A percentile compares a stretch with the other conserved stretches of the same genome.
phyloP scores from a whole-genome alignment of 2,329 filamentous ascomycete species.

The Penicillium decumbens region DNA sequence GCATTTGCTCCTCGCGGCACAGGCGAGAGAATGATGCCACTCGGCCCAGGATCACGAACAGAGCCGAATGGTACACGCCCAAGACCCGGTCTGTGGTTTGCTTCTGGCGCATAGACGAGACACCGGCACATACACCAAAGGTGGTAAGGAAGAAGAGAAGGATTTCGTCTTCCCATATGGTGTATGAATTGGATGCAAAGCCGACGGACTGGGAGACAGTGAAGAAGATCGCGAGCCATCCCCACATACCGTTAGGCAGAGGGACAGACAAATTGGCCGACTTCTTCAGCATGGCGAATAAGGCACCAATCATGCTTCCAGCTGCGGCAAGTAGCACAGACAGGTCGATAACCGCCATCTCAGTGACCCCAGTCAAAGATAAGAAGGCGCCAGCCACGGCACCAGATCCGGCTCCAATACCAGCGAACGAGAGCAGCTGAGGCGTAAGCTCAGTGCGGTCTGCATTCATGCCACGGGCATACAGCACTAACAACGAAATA shows the following conservation, averaged over 20 bases:
- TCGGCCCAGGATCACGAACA: conserved; percentile 75
- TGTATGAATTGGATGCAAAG: conserved; percentile 96
- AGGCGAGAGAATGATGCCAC: conserved; percentile 82
- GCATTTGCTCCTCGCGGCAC: conserved; percentile 97
- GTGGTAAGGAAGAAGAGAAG: conserved; percentile 85
- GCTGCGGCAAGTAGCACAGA: conserved; percentile 40
- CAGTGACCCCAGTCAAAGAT: conserved; percentile 23
- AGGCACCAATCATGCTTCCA: conserved; percentile 44
- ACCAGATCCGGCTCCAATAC: conserved; percentile 47
- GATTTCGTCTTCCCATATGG: conserved; percentile 97
- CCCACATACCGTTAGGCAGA: conserved; percentile 74
- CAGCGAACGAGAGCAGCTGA: conserved; percentile 49
- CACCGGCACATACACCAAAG: conserved; percentile 70
- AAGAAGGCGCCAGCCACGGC: conserved; percentile 28
- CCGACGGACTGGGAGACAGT: conserved; percentile 84
- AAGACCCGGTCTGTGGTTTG: conserved; percentile 64
- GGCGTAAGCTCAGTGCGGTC: conserved; percentile 53
- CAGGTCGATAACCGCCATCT: conserved; percentile 31
- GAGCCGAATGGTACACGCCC: conserved; percentile 76
- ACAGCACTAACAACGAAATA: conserved; percentile 66
- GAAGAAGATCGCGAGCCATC: conserved; percentile 77
- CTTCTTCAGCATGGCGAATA: conserved; percentile 39
- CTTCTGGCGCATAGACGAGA: conserved; percentile 70
- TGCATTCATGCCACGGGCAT: conserved; percentile 57
- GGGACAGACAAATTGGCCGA: conserved; percentile 46